Percentiles rank a stretch among this genome's conserved stretches.
phyloP scores from a whole-genome alignment of 2,329 filamentous ascomycete genomes.

The Chaetomiaceae sp. region DNA sequence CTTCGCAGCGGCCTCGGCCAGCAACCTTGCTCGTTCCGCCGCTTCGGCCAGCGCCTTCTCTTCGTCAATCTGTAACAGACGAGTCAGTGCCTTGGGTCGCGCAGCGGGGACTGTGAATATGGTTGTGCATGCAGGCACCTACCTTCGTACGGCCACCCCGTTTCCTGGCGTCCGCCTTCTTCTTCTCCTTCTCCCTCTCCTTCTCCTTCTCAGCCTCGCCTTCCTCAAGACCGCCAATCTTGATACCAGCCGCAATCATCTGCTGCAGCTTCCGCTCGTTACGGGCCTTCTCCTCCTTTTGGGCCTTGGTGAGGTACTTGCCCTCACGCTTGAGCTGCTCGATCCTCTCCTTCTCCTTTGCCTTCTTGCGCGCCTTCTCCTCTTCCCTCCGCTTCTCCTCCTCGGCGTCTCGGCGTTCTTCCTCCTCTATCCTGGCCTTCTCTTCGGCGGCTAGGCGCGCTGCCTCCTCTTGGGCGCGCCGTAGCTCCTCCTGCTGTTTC shows the following conservation, averaged over 20 bases:
- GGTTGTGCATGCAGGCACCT: constrained; percentile 17
- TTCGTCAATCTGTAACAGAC: constrained; percentile 54
- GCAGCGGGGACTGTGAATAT: not conserved
- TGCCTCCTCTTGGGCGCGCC: constrained; percentile 59
- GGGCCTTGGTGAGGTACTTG: constrained; percentile 80
- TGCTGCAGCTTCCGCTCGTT: constrained; percentile 79
- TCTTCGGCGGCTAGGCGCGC: constrained; percentile 58
- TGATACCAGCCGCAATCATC: constrained; percentile 74
- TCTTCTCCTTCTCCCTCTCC: constrained; percentile 53
- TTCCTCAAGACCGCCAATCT: constrained; percentile 58
- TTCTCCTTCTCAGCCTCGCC: constrained; percentile 57
- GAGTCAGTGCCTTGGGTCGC: not conserved
- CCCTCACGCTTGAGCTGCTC: constrained; percentile 86
- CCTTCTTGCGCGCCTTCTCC: constrained; percentile 72
- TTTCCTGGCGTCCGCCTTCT: constrained; percentile 72
- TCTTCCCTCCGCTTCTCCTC: constrained; percentile 68
- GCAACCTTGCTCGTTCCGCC: constrained; percentile 62
- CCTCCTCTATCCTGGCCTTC: constrained; percentile 59
- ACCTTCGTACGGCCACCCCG: constrained; percentile 59
- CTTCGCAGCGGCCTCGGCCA: constrained; percentile 64
- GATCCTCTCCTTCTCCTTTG: constrained; percentile 79
- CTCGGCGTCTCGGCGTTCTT: constrained; percentile 61
- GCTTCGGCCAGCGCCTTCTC: constrained; percentile 75
- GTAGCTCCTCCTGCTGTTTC: constrained; percentile 78
- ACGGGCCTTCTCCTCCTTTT: constrained; percentile 75